Evolutionary conservation across 2,329 filamentous ascomycete species (phyloP), one percentile per base, ranked within the genome.

Genomic region (Xylaria sp.): DNA sequence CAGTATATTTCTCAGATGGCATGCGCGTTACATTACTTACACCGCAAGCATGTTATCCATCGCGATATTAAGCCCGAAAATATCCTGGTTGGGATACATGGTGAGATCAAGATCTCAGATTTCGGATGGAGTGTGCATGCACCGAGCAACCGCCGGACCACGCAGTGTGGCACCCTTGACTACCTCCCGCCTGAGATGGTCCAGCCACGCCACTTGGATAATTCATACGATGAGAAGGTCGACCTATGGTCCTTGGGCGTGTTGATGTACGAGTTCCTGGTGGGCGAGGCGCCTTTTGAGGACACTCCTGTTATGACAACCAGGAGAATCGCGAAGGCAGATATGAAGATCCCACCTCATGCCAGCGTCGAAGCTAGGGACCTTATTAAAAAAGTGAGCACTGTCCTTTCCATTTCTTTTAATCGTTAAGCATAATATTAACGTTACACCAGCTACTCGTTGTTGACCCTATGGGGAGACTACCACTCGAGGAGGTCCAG

Each of bases 91-190:
- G 95, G 95, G 10, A 94, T 98, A 67, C 94, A 98, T 78, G 96
- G 94, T 72, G 95, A 98, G 85, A 94, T 98, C 83, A 98, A 98
- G 82, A 94, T 98, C 76, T 96, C 93, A 2, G 95, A 98, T 81
- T 98, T 98, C 78, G 95, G 95, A 52, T 98, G 95, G 94, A 97
- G 93, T 79, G 95, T 98, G 3, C 96, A 98, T 81, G 95, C 96
- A 3, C 95, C 96, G 28, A 98, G 97, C 82, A 97, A 95, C 83
- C 86, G 95, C 74, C 88, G 95, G 71, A 92, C 94, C 78, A 98
- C 96, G 62, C 94, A 98, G 89, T 98, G 95, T 80, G 95, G 95
- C 71, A 98, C 95, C 20, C 88, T 98, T 46, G 96, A 98, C 82
- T 98, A 98, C 80, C 88, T 98, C 20, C 95, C 95, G 3, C 95